Base-by-base conservation (phyloP, 257 asterid genomes). In the Salvia rosmarinus region DNA sequence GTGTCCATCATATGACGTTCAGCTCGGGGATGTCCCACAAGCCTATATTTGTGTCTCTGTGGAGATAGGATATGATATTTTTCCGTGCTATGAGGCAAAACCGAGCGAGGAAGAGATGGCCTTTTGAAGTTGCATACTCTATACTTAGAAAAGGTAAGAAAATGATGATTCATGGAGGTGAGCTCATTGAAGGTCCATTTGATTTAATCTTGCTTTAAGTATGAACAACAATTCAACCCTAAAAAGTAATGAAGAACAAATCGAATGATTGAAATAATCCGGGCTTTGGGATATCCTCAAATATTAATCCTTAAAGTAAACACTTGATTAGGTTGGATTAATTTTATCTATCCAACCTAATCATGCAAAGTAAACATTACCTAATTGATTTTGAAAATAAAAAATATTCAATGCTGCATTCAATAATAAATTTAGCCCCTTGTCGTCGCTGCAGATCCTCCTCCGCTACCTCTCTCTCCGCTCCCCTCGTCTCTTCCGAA, bases 101-200 rank as follows among this genome's bases (percentile, higher is more conserved):
- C 82, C 87, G 21, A 92, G 85, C 85, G 90, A 68, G 63, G 89
- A 96, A 57, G 98, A 92, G 84, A 87, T 85, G 89, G 81, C 74
- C 71, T 95, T 95, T 96, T 13, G 85, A 85, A 79, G 82, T 74
- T 79, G 96, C 95, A 37, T 90, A 83, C 64, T 49, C 19, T 32
- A 77, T 81, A 72, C 83, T 90, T 52, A 51, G 67, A 1, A 64
- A 79, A 58, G 30, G 96, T 90, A 85, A 79, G 88, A 46, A 79
- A 54, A 61, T 79, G 49, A 61, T n/a, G 60, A 32, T 25, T 50
- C 32, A 21, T 32, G 19, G 34, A 20, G 39, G 46, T 46, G 42
- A 37, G 42, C 10, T 37, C 9, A 37, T 37, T 37, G 42, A 37
- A 2, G 11, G 6, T 37, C 9, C 7, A 37, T 6, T 37, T 8